Conservation (phyloP, 371 early-diverging fungal genomes). For the Dichotomocladium elegans region DNA sequence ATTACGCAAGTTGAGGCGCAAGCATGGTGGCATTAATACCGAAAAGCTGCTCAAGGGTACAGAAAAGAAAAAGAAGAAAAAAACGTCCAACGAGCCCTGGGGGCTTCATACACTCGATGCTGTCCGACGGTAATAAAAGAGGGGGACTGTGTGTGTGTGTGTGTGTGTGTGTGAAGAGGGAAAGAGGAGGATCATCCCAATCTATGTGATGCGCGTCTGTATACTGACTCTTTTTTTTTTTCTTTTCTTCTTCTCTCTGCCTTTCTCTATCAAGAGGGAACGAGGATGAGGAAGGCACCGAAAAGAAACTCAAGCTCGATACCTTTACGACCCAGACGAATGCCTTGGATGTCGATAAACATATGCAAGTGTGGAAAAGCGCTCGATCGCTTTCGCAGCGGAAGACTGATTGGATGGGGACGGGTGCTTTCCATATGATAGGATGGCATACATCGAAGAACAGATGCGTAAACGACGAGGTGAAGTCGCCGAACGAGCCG, state of each 20-base stretch:
- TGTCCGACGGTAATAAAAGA: background rate
- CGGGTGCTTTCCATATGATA: constrained; percentile 16
- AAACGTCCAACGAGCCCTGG: constrained; percentile 45
- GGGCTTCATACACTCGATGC: constrained; percentile 22
- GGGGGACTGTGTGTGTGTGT: background rate
- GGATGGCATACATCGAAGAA: constrained; percentile 80
- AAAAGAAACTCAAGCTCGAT: constrained; percentile 51
- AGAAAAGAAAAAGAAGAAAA: constrained; percentile 48
- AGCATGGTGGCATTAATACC: constrained; percentile 58
- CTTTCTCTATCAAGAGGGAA: background rate
- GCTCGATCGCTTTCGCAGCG: no score
- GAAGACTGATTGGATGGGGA: no score
- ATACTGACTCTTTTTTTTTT: no score
- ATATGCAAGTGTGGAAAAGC: constrained; percentile 64
- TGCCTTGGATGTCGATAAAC: constrained; percentile 80
- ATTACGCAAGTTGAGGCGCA: constrained; percentile 58
- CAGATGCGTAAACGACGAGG: constrained; percentile 65
- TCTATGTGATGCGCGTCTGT: no score
- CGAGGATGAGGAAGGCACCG: constrained; percentile 24
- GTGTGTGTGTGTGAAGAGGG: no score
- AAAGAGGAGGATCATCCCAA: no score
- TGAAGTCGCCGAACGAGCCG: constrained; percentile 17
- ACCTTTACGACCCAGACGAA: constrained; percentile 84
- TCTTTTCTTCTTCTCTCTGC: background rate
- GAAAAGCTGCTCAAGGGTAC: constrained; percentile 56